phyloP scores from a whole-genome alignment of 2,329 filamentous ascomycete genomes.

The Epichloe bromicola region DNA sequence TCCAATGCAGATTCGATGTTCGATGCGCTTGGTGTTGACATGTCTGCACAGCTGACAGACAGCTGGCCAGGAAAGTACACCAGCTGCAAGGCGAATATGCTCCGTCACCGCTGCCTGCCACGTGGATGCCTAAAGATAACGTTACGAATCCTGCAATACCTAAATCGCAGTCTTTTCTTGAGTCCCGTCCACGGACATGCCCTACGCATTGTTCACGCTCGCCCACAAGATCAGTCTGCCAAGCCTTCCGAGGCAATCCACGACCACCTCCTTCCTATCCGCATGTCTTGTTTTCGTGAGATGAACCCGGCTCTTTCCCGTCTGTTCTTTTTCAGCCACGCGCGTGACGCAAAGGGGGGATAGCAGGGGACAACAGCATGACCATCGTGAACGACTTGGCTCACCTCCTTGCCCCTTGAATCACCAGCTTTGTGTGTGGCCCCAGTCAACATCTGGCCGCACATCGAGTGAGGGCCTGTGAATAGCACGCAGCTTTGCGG shows the following conservation, averaged over 20 bases:
- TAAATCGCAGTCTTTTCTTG: not conserved
- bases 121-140: not conserved
- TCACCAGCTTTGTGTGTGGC: conserved; percentile 1
- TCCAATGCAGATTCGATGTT: no score
- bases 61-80: not conserved
- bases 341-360: conserved; percentile 5
- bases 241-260: not conserved
- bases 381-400: not conserved
- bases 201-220: not conserved
- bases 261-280: not conserved
- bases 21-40: not conserved
- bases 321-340: conserved; percentile 4
- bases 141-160: not conserved
- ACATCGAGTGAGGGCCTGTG: not conserved
- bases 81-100: not conserved
- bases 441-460: not conserved
- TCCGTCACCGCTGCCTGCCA: conserved; percentile 4
- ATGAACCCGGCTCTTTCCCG: conserved; percentile 6
- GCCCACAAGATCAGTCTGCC: not conserved
- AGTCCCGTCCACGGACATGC: not conserved
- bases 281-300: conserved; percentile 1
- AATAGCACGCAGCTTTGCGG: conserved; percentile 1
- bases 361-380: conserved; percentile 1
- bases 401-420: not conserved
- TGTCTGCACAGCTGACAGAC: not conserved